Base-by-base conservation (phyloP, 345 rosid species). In the Draba incana region DNA sequence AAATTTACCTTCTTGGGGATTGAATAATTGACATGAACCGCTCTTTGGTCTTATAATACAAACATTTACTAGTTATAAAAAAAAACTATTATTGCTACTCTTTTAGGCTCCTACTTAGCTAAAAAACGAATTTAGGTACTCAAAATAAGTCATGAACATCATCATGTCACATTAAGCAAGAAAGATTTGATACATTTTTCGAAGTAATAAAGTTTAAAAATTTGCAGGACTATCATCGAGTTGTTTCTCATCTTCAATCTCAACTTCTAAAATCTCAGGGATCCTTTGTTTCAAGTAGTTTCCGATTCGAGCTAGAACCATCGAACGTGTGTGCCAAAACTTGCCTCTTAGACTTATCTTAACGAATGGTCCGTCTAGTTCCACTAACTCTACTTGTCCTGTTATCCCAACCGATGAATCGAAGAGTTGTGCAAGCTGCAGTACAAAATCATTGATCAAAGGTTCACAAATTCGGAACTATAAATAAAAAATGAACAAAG, bases 211-310 rank as follows among this genome's bases (percentile, higher is more conserved):
- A 35, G n/a, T 33, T 58, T 50, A 90, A 74, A 90, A 93, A 72
- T 83, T 90, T 42, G 80, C 97, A 57, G 97, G 98, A 78, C 97
- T 88, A 70, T 90, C 97, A 53, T 88, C 97, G 70, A 93, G 76
- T 71, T 88, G 96, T 47, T 80, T 88, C 85, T 90, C 96, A 76
- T 90, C 92, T 78, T 93, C 96, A 49, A 90, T 84, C 45, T 85
- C 92, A 45, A 90, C 97, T 81, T 90, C 96, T 74, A 90, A 61
- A 63, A 92, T 90, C 81, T 92, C 98, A n/a, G 98, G 97, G 75
- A 93, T 93, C 62, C 96, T 85, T 78, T 88, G 94, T 85, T 86
- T 90, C 82, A 93, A 69, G 75, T 87, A 90, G 78, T 93, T 93
- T 14, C 89, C 96, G 39, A 93, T 42, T 60, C 98, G 85, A 45